Base-by-base conservation (phyloP, 1,284 basidiomycete genomes). In the Hemileia vastatrix region DNA sequence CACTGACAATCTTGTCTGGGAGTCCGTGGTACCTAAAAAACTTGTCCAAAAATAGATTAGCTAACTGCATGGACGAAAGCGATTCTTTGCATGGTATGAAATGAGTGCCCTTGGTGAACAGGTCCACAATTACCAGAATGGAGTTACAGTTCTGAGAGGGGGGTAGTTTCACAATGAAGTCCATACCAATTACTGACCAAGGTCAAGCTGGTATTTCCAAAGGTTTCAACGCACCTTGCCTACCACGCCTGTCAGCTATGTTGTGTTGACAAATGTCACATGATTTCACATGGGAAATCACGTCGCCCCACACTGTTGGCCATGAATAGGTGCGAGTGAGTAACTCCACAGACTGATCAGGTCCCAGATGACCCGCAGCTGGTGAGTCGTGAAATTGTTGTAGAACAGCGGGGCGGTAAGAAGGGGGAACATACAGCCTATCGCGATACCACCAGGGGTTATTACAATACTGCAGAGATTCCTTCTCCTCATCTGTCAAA, bases 1-100 rank as follows among this genome's bases (percentile, higher is more conserved):
- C 72, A 9, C 69, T 74, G 45, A 72, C 74, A 54, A 78, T 66
- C 48, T 70, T 60, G 0, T 31, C 33, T 0, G 73, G 76, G 40
- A 75, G 58, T 24, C 76, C 75, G 63, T 76, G 68, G 18, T 40
- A 51, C 18, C 48, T 2, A 36, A 58, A 36, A 5, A 57, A n/a
- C 6, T 24, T 27, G 4, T 27, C 13, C 24, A 32, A 9, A 15
- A 52, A 52, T 43, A 49, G 9, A 49, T 32, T 2, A 2, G 45
- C 55, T 18, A 57, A 4, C 6, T 48, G 24, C 1, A 9, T 9
- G 4, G 55, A 33, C 4, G 23, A 31, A 15, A 24, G 19, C 2
- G 55, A 24, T 33, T 57, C 44, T 18, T 33, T 48, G 49, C 44
- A 48, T 3, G 44, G 55, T 32, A 49, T 19, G 31, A 57, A 57